Percentiles rank a stretch among this genome's conserved stretches.
Conservation (phyloP, 2,329 filamentous ascomycete genomes). For the Coniosporium uncinatum region DNA sequence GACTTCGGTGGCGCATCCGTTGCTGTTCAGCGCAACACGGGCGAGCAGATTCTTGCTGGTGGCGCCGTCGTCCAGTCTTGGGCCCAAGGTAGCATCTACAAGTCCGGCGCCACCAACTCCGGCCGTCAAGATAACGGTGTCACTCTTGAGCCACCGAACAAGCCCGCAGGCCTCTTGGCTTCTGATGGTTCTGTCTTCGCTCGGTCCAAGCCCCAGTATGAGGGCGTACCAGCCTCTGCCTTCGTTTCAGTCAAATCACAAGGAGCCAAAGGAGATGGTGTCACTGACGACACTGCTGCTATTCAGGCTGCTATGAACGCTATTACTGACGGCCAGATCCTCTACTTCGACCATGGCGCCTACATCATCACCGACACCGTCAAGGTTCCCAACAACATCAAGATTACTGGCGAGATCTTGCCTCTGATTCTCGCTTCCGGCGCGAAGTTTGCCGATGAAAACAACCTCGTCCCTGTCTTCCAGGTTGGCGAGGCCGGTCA, state of each 20-base stretch:
- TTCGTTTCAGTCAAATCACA: conserved; percentile 81
- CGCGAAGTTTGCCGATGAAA: conserved; percentile 63
- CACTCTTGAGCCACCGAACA: conserved; percentile 42
- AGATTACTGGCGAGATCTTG: conserved; percentile 90
- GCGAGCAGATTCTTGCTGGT: conserved; percentile 60
- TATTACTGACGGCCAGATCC: conserved; percentile 53
- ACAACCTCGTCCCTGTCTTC: conserved; percentile 78
- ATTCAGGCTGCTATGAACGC: conserved; percentile 75
- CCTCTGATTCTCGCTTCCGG: conserved; percentile 84
- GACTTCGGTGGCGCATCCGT: conserved; percentile 68
- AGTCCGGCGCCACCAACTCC: conserved; percentile 34
- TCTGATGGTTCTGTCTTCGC: conserved; percentile 67
- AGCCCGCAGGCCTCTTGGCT: conserved; percentile 63
- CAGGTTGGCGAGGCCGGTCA: conserved; percentile 78
- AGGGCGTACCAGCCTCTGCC: conserved; percentile 54
- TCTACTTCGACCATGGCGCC: conserved; percentile 60
- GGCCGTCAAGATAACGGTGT: conserved; percentile 47
- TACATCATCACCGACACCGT: conserved; percentile 57
- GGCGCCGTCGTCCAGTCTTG: conserved; percentile 66
- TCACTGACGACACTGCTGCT: conserved; percentile 79
- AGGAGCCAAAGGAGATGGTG: conserved; percentile 84
- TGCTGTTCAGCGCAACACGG: conserved; percentile 56
- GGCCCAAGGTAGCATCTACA: conserved; percentile 75
- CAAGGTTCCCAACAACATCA: conserved; percentile 54
- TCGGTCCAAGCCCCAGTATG: conserved; percentile 87